Conservation (phyloP, 805 yeast genomes). For the Brettanomyces nanus region DNA sequence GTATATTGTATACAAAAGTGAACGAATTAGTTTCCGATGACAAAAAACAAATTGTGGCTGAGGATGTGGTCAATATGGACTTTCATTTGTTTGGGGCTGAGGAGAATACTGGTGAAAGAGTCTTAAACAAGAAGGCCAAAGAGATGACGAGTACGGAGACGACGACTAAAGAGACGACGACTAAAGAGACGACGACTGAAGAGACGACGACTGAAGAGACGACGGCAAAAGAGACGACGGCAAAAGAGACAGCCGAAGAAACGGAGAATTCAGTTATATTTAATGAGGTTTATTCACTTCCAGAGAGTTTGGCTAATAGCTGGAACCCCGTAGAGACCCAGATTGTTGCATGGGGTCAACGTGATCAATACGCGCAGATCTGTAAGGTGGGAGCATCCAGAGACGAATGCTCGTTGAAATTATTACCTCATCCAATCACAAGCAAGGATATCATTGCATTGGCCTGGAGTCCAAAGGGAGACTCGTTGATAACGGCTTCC, state of each 20-base stretch:
- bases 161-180: neutral
- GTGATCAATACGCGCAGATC: slow-evolving; percentile 19
- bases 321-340: slow-evolving; percentile 31
- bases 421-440: slow-evolving; percentile 16
- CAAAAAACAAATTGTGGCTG: slow-evolving; percentile 11
- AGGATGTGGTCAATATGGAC: slow-evolving; percentile 22
- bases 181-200: neutral
- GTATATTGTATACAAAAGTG: slow-evolving; percentile 68
- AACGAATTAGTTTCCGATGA: slow-evolving; percentile 40
- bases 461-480: slow-evolving; percentile 63
- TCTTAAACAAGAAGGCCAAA: neutral
- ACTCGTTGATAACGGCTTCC: slow-evolving; percentile 52
- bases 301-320: slow-evolving; percentile 1
- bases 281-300: neutral
- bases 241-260: neutral
- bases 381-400: slow-evolving; percentile 15
- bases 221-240: neutral
- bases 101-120: neutral
- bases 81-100: slow-evolving; percentile 48
- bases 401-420: slow-evolving; percentile 9
- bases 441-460: slow-evolving; percentile 26
- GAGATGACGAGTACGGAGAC: neutral
- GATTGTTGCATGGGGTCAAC: slow-evolving; percentile 49
- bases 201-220: neutral
- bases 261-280: neutral